phyloP scores from a whole-genome alignment of 2,329 filamentous ascomycete species.

The Fusarium praegraminearum region DNA sequence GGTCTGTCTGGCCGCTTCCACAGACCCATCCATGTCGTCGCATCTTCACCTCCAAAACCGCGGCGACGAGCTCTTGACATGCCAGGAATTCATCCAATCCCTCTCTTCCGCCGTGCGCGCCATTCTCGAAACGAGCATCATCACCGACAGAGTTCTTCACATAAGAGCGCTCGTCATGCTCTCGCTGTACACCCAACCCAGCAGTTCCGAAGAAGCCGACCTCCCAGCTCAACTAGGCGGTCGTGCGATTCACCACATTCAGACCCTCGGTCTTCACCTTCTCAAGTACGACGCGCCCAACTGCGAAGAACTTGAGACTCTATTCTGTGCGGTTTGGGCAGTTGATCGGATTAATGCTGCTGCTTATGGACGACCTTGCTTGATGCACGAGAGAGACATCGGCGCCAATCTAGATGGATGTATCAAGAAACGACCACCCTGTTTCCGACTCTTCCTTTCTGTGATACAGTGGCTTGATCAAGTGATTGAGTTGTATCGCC shows the following conservation, averaged over 20 bases:
- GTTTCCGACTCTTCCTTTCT: constrained; percentile 68
- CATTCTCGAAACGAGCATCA: constrained; percentile 65
- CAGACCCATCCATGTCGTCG: constrained; percentile 59
- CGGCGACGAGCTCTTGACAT: constrained; percentile 55
- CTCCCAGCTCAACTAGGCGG: constrained; percentile 65
- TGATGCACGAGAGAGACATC: constrained; percentile 72
- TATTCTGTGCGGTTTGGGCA: constrained; percentile 72
- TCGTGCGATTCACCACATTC: constrained; percentile 67
- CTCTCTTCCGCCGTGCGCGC: constrained; percentile 63
- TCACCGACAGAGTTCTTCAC: constrained; percentile 66
- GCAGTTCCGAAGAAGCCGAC: constrained; percentile 65
- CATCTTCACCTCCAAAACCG: constrained; percentile 60
- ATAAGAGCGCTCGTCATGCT: constrained; percentile 66
- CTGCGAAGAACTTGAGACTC: constrained; percentile 58
- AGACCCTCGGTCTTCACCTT: constrained; percentile 68
- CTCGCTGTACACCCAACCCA: constrained; percentile 70
- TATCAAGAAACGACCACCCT: constrained; percentile 63
- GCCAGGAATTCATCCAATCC: constrained; percentile 61
- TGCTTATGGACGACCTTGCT: constrained; percentile 69
- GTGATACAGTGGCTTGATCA: constrained; percentile 68
- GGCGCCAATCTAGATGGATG: constrained; percentile 65
- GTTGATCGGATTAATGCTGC: constrained; percentile 70
- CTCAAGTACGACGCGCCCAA: constrained; percentile 55
- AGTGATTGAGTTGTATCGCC: constrained; percentile 71
- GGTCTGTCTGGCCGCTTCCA: constrained; percentile 66